Percentiles rank a stretch among this genome's conserved stretches.
These are phyloP conservation scores for Jamesozyma hellenica DNA, from an alignment of 805 yeast species.

Conservation along the genomic window DNA sequence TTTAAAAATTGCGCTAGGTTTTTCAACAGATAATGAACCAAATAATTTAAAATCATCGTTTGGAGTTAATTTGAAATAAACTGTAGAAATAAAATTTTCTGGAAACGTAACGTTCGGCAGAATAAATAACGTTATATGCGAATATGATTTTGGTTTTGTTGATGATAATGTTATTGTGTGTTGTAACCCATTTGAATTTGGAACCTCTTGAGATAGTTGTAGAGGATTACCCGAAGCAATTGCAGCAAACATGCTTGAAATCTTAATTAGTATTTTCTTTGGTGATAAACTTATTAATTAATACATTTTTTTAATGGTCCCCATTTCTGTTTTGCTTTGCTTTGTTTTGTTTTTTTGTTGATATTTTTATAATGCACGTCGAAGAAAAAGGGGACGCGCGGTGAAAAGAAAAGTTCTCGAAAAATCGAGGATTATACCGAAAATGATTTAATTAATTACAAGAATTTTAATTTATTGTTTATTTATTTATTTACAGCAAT, in stretches of 20 bases:
- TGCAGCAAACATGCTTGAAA: constrained; percentile 28
- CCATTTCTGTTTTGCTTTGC: too few species aligned
- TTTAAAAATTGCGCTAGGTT: constrained; percentile 88
- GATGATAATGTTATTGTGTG: constrained; percentile 29
- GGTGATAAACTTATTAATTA: too few species aligned
- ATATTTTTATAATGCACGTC: too few species aligned
- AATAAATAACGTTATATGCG: constrained; percentile 75
- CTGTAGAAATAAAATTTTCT: constrained; percentile 64
- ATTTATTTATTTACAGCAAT: not conserved
- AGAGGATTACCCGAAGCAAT: constrained; percentile 32
- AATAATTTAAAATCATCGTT: constrained; percentile 48
- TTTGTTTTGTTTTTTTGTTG: too few species aligned
- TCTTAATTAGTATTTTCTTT: too few species aligned
- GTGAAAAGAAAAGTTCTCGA: not conserved
- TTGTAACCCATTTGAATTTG: constrained; percentile 30
- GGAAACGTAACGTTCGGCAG: constrained; percentile 75
- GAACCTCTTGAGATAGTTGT: constrained; percentile 29
- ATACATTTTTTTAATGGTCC: too few species aligned
- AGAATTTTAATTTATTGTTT: too few species aligned
- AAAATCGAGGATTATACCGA: not conserved
- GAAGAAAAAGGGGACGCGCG: not conserved
- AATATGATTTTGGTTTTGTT: constrained; percentile 31
- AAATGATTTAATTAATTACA: too few species aligned
- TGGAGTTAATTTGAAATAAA: constrained; percentile 75
- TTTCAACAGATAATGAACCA: constrained; percentile 51